Evolutionary conservation across 208 protist genomes (phyloP).

Genomic region (Leptomonas seymouri): DNA sequence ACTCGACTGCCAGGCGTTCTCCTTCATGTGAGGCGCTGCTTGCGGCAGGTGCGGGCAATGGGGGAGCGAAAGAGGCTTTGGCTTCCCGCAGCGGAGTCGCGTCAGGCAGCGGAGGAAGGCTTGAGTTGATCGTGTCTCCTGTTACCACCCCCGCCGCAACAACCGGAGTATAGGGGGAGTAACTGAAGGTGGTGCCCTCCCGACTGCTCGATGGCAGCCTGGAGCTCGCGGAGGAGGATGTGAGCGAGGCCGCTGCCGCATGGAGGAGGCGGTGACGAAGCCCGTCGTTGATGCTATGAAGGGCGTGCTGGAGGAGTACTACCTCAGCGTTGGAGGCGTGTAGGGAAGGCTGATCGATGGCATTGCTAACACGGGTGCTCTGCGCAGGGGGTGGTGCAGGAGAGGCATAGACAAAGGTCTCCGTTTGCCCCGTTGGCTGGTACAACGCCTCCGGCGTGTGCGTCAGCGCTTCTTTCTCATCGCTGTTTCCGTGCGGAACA

Average conservation of each 20-base stretch:
- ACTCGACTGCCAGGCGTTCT: no score
- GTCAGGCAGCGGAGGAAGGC: constrained; percentile 22
- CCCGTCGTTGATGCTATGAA: constrained; percentile 27
- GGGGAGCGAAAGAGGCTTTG: no score
- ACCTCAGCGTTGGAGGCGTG: constrained; percentile 48
- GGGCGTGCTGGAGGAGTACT: constrained; percentile 33
- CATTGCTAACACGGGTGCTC: no score
- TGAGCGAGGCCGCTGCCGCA: constrained; percentile 27
- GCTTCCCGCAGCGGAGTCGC: constrained; percentile 24
- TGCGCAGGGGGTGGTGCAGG: no score
- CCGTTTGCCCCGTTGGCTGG: not conserved
- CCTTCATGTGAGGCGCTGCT: not conserved
- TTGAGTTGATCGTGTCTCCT: constrained; percentile 6
- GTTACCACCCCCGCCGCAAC: not conserved
- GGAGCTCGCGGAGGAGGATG: constrained; percentile 19
- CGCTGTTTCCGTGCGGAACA: constrained; percentile 17
- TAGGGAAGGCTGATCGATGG: not conserved
- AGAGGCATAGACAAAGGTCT: not conserved
- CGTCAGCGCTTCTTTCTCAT: not conserved
- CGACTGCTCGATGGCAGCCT: constrained; percentile 2
- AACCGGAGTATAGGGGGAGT: not conserved
- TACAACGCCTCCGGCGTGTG: not conserved
- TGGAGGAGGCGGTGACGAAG: constrained; percentile 33
- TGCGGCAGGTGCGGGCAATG: not conserved
- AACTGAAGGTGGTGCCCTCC: constrained; percentile 1